Conservation (phyloP, 2,329 filamentous ascomycete species). For the Massarina eburnea region DNA sequence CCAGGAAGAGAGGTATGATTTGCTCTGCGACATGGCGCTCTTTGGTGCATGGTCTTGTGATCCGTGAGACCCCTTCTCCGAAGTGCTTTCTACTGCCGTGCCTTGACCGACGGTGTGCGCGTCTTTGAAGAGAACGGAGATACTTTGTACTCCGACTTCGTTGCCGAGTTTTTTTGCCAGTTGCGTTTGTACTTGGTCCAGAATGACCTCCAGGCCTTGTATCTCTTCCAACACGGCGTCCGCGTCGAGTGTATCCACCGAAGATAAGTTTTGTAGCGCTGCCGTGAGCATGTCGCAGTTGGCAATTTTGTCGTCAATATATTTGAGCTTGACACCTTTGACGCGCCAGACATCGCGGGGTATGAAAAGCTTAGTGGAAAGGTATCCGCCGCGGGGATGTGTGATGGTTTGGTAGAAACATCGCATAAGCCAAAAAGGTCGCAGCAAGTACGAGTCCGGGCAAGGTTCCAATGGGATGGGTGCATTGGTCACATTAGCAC, state of each 20-base stretch:
- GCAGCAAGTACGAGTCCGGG: constrained; percentile 82
- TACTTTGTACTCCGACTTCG: constrained; percentile 83
- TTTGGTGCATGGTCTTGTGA: constrained; percentile 36
- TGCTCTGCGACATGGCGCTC: constrained; percentile 51
- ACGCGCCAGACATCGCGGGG: constrained; percentile 92
- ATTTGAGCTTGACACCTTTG: constrained; percentile 89
- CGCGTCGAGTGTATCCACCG: constrained; percentile 85
- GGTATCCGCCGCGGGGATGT: constrained; percentile 87
- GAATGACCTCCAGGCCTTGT: constrained; percentile 79
- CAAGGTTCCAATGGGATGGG: constrained; percentile 87
- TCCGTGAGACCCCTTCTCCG: constrained; percentile 28
- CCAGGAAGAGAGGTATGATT: constrained; percentile 83
- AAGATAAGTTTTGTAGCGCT: constrained; percentile 77
- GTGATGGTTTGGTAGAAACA: constrained; percentile 89
- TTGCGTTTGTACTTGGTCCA: constrained; percentile 80
- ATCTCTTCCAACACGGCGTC: constrained; percentile 93
- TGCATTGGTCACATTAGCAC: constrained; percentile 62
- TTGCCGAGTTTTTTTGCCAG: constrained; percentile 85
- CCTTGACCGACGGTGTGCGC: constrained; percentile 47
- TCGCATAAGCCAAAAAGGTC: constrained; percentile 97
- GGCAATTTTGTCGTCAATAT: constrained; percentile 88
- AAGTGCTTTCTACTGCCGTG: constrained; percentile 23
- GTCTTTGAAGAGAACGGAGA: constrained; percentile 74
- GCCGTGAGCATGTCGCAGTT: constrained; percentile 91
- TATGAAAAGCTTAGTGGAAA: constrained; percentile 89